Percentiles rank a stretch among this genome's conserved stretches.
Conservation (phyloP, 1,284 basidiomycete genomes). For the Xerocomus minutiporus region DNA sequence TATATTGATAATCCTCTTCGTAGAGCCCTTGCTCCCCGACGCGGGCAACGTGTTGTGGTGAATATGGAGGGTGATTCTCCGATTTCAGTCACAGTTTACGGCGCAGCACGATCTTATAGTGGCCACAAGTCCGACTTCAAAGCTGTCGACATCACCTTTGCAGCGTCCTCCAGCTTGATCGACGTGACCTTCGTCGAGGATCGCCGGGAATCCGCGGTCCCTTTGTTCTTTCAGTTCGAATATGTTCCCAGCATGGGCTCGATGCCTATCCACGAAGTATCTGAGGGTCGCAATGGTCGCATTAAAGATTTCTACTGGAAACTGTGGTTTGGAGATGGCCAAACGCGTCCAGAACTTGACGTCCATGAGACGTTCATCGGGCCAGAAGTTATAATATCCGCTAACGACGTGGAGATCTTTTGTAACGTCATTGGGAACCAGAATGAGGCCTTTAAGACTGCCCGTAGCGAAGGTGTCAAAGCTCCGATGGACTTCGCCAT, state of each 20-base stretch:
- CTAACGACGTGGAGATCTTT: constrained; percentile 79
- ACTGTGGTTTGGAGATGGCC: constrained; percentile 89
- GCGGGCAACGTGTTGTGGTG: constrained; percentile 73
- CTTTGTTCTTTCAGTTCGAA: constrained; percentile 77
- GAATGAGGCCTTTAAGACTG: constrained; percentile 83
- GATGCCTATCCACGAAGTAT: constrained; percentile 91
- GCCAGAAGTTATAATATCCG: constrained; percentile 77
- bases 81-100: constrained; percentile 60
- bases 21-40: constrained; percentile 81
- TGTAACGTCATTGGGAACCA: constrained; percentile 93
- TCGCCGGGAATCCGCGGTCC: constrained; percentile 71
- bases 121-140: constrained; percentile 75
- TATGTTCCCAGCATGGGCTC: constrained; percentile 89
- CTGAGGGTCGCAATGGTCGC: constrained; percentile 78
- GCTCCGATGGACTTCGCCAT: constrained; percentile 99
- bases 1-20: constrained; percentile 90
- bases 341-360: constrained; percentile 68
- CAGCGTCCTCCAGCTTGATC: constrained; percentile 56
- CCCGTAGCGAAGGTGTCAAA: constrained; percentile 63
- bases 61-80: constrained; percentile 45
- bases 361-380: constrained; percentile 78
- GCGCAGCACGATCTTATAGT: constrained; percentile 79
- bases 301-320: constrained; percentile 98
- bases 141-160: constrained; percentile 73
- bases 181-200: constrained; percentile 83